phyloP scores from a whole-genome alignment of 768 basidiomycete species.

The Baorangia bicolor region DNA sequence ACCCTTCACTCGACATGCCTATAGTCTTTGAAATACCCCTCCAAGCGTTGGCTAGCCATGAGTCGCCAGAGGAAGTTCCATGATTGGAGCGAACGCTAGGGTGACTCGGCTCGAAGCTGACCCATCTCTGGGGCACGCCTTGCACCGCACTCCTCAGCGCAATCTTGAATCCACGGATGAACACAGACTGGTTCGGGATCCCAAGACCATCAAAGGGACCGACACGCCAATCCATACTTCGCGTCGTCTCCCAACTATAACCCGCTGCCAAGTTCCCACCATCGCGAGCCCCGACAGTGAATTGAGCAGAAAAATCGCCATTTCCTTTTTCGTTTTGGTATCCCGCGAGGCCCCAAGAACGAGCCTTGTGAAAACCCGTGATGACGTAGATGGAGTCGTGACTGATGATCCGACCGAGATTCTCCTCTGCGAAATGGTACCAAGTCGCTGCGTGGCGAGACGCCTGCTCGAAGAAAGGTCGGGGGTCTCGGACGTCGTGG shows the following conservation, averaged over 20 bases:
- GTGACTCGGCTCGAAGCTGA: conserved; percentile 1
- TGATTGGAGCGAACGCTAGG: background rate
- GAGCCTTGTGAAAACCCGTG: conserved; percentile 26
- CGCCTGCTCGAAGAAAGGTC: conserved; percentile 28
- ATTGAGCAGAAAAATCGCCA: conserved; percentile 10
- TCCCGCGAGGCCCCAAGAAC: conserved; percentile 32
- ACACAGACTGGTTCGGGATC: conserved; percentile 28
- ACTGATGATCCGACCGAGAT: conserved; percentile 28
- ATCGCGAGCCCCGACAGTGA: conserved; percentile 10
- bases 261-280: conserved; percentile 5
- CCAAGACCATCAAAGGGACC: conserved; percentile 12
- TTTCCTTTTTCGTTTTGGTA: conserved; percentile 12
- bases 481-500: conserved; percentile 26
- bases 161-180: conserved; percentile 33
- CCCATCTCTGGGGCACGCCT: conserved; percentile 20
- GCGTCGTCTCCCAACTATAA: conserved; percentile 20
- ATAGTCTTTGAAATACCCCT: conserved; percentile 15
- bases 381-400: conserved; percentile 36
- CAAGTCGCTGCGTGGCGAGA: conserved; percentile 27
- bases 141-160: conserved; percentile 16
- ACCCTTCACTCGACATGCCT: conserved; percentile 7
- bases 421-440: conserved; percentile 31
- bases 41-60: conserved; percentile 20
- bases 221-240: conserved; percentile 19
- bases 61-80: conserved; percentile 3